phyloP scores from a whole-genome alignment of 169 alveolate species.

The Cytauxzoon felis region DNA sequence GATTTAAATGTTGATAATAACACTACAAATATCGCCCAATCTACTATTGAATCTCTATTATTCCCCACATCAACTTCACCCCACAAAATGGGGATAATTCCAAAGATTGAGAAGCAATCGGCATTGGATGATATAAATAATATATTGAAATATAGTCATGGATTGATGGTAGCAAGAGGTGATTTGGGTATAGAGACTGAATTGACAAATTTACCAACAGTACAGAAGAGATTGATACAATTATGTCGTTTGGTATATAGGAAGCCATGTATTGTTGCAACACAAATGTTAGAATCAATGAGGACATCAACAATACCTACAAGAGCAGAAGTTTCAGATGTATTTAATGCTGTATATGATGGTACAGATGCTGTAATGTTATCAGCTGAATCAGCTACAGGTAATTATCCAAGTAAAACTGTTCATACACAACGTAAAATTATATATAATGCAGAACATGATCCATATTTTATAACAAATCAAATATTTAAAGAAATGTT shows the following conservation, averaged over 20 bases:
- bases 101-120: constrained; percentile 93
- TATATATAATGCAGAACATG: constrained; percentile 64
- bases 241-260: constrained; percentile 78
- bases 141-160: constrained; percentile 88
- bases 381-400: constrained; percentile 82
- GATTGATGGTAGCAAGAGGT: constrained; percentile 98
- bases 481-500: constrained; percentile 58
- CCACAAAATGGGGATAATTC: constrained; percentile 78
- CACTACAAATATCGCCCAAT: constrained; percentile 27
- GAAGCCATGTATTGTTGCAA: constrained; percentile 94
- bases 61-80: no score
- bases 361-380: constrained; percentile 95
- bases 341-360: constrained; percentile 93
- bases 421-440: constrained; percentile 69
- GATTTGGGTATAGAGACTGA: constrained; percentile 96
- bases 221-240: constrained; percentile 85
- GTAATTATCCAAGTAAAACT: constrained; percentile 72
- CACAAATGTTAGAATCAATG: constrained; percentile 97
- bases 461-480: constrained; percentile 61
- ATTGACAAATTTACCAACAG: constrained; percentile 85
- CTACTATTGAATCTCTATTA: constrained; percentile 25
- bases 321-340: constrained; percentile 97
- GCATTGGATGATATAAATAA: constrained; percentile 89
- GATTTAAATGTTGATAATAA: constrained; percentile 47
- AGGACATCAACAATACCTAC: constrained; percentile 91